phyloP scores from a whole-genome alignment of 1,284 basidiomycete genomes.

The Sanghuangporus sanghuang region DNA sequence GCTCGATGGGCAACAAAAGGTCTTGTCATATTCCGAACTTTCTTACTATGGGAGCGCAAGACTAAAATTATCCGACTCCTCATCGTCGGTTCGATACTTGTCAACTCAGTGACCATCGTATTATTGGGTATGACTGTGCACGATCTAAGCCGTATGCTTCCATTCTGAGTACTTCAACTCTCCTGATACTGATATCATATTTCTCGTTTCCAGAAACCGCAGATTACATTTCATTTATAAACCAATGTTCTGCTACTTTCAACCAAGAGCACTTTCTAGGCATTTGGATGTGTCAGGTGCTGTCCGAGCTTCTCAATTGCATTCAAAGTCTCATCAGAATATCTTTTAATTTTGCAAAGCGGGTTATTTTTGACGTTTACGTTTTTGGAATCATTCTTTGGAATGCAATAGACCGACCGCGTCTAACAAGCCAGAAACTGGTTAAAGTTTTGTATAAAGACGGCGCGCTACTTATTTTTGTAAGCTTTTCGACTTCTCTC shows the following conservation, averaged over 20 bases:
- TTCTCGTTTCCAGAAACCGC: background rate
- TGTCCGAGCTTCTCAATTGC: background rate
- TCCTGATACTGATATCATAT: background rate
- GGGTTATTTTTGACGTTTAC: background rate
- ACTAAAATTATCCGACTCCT: background rate
- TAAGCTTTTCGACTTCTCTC: background rate
- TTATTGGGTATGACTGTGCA: background rate
- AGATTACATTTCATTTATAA: background rate
- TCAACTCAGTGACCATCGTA: background rate
- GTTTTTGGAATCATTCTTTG: background rate
- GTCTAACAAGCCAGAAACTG: background rate
- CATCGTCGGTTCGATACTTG: background rate
- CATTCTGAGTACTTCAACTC: background rate
- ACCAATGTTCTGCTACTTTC: background rate
- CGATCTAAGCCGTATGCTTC: background rate
- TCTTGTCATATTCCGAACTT: background rate
- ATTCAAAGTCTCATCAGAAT: background rate
- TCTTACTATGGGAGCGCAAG: background rate
- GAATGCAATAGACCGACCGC: slow-evolving; percentile 5
- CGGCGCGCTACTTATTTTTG: background rate
- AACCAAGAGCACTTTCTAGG: background rate
- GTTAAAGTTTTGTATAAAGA: background rate
- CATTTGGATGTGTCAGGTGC: background rate
- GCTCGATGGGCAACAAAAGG: background rate
- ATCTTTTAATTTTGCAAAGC: background rate